Percentiles rank a stretch among this genome's conserved stretches.
Evolutionary conservation across 169 alveolate genomes (phyloP).

Genomic region (Cryptosporidium meleagridis): DNA sequence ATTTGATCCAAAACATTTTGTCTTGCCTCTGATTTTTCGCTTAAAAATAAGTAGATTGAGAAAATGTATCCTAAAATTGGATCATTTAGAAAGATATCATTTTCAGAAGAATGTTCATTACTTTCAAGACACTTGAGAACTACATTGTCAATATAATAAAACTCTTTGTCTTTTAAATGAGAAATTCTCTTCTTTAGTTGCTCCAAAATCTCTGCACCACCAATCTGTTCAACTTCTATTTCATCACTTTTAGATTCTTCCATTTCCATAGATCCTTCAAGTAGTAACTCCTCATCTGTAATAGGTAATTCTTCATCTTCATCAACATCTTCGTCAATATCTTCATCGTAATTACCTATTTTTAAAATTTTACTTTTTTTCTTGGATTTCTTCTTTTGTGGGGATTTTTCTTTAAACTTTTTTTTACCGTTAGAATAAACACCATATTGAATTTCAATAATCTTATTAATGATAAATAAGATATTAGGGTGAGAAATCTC

Average conservation of each 20-base stretch:
- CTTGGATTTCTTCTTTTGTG: neutral
- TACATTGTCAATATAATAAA: conserved; percentile 39
- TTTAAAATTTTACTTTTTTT: neutral
- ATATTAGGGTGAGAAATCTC: conserved; percentile 51
- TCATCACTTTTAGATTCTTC: neutral
- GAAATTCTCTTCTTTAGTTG: conserved; percentile 8
- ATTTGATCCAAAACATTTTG: conserved; percentile 44
- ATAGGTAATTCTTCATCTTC: neutral
- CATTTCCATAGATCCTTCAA: neutral
- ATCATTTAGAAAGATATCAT: conserved; percentile 51
- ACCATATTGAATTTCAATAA: conserved; percentile 8
- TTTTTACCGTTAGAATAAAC: neutral
- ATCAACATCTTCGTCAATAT: neutral
- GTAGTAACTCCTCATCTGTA: neutral
- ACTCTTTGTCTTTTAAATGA: neutral
- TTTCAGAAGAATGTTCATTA: neutral
- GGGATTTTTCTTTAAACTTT: neutral
- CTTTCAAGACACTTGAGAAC: neutral
- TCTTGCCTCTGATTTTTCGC: conserved; percentile 60
- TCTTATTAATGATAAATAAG: conserved; percentile 4
- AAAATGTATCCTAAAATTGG: conserved; percentile 45
- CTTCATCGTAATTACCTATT: neutral
- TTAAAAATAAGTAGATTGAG: conserved; percentile 31
- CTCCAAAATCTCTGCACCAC: conserved; percentile 21
- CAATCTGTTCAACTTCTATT: neutral